Evolutionary conservation across 306 rosid genomes (phyloP).

Genomic region (Dryas drummondii): DNA sequence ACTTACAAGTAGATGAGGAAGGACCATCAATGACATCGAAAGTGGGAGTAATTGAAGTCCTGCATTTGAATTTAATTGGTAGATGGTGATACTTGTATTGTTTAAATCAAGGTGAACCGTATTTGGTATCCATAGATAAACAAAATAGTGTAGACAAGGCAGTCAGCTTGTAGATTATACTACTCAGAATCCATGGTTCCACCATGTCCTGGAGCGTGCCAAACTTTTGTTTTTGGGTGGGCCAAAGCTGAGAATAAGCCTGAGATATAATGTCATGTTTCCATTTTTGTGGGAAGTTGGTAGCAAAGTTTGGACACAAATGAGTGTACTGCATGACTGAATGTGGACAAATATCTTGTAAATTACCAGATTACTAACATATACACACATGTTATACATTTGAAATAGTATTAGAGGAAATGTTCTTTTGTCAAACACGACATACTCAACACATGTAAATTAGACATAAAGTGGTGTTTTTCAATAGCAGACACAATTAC

Average conservation of each 20-base stretch:
- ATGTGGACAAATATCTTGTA: background rate
- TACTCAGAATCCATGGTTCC: constrained; percentile 10
- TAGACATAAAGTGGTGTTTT: too few species aligned
- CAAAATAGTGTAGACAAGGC: background rate
- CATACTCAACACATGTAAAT: too few species aligned
- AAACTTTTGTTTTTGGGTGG: background rate
- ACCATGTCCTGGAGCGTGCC: constrained; percentile 24
- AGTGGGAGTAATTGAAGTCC: constrained; percentile 12
- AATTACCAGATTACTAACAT: too few species aligned
- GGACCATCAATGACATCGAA: constrained; percentile 23
- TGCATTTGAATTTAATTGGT: background rate
- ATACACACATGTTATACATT: too few species aligned
- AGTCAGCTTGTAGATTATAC: constrained; percentile 17
- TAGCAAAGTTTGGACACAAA: background rate
- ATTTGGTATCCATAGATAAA: background rate
- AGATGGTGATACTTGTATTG: background rate
- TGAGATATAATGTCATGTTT: constrained; percentile 18
- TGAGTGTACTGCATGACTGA: background rate
- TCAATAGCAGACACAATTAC: too few species aligned
- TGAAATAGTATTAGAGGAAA: too few species aligned
- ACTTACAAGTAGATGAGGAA: constrained; percentile 27
- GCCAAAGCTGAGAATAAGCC: background rate
- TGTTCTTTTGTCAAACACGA: too few species aligned
- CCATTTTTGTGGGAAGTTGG: background rate
- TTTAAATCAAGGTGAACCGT: background rate